Evolutionary conservation across 441 rosid genomes (phyloP), one percentile per base, ranked within the genome.

Genomic region (Populus trichocarpa): DNA sequence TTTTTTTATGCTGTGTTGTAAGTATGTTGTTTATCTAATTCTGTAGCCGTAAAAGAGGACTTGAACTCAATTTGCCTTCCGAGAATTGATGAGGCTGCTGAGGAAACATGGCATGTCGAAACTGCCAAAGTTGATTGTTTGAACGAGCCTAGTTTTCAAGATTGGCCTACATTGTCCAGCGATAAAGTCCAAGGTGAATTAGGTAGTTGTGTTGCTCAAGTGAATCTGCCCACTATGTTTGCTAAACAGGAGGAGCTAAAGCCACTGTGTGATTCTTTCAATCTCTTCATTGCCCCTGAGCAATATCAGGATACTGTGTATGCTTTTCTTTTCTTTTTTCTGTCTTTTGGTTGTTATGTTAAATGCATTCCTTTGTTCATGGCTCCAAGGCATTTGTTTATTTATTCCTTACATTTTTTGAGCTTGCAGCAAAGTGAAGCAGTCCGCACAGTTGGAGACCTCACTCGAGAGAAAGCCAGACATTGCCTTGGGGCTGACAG

Each of bases 371-470:
- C 78, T 50, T 40, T 30, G 33, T 23, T 0, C 5, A 53, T 20
- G 57, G 16, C 42, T 67, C 61, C 57, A 13, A 69, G 8, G 35
- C 36, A 30, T 50, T 63, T 20, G 12, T 20, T 16, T 11, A 0
- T 69, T n/a, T 32, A 59, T 70, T 57, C 13, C 5, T 72, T 72
- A 71, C 32, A 33, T 82, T 9, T 72, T 75, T 35, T 77, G 59
- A n/a, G n/a, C 84, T 79, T 77, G 61, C 83, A 82, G 85, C 82
- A 87, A 90, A 71, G 40, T 85, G 65, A 84, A 86, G 75, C 88
- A 81, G 57, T 69, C 75, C 36, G 66, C 74, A 70, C 79, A 79
- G 69, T 76, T 64, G 71, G 83, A 82, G 42, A 79, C 67, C 73
- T 66, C 86, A 64, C 73, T 78, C 65, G 81, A 72, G n/a, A 78